Base-by-base conservation (phyloP, 441 rosid species). In the Pelargonium citronellum region DNA sequence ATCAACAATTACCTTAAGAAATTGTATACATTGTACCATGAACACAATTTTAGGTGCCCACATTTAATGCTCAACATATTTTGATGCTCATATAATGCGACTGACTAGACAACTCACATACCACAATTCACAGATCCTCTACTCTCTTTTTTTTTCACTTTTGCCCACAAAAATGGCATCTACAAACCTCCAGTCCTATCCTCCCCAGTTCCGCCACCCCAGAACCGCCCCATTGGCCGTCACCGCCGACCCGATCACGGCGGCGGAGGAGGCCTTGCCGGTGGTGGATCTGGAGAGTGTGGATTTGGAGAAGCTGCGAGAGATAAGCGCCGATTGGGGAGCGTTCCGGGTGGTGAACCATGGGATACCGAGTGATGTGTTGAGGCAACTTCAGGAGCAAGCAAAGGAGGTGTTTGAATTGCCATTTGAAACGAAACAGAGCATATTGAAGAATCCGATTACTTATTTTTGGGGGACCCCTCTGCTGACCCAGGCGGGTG, bases 401-500 rank as follows among this genome's bases (percentile, higher is more conserved):
- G 77, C 93, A 47, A 70, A 71, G 24, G 64, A 79, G 34, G 24
- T 87, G 12, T 84, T 89, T 62, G 39, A 82, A 61, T 80, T 80
- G 0, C 73, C 97, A 5, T 88, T 87, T 66, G 87, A 88, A 20
- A 63, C 79, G 49, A 89, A 88, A 79, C 84, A 69, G 55, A 74
- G 67, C 10, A 24, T 79, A 12, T 77, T 87, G 68, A 73, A 64
- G 0, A 53, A 39, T 30, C 84, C 91, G 4, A 17, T 85, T 65
- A 84, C 95, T 43, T 89, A 91, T 74, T 87, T 87, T 34, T 87
- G 89, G 88, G 97, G 95, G 27, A 87, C 95, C 11, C 87, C 92
- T 1, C 85, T 80, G 17, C 78, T 88, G 0, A 84, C 80, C 34
- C 80, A 79, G 2, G 74, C 87, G 0, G 93, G 97, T 12, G 71